phyloP scores from a whole-genome alignment of 208 protist species.

The Acanthamoeba sp. region DNA sequence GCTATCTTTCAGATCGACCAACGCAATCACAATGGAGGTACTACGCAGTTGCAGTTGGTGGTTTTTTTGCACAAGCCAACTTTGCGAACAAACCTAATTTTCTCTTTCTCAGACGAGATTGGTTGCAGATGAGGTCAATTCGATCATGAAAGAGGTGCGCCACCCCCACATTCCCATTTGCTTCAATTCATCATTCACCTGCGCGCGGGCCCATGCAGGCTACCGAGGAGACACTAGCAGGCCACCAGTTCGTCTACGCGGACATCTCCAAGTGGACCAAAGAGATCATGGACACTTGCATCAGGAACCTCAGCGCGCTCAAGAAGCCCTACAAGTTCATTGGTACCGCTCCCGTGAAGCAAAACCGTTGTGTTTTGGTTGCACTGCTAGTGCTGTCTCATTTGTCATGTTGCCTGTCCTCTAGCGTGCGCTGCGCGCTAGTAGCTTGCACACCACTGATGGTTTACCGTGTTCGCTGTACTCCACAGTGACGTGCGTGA shows the following conservation, averaged over 20 bases:
- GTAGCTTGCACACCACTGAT: background rate
- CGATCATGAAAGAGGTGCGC: slow-evolving; percentile 4
- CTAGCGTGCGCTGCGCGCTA: too few relatives aligned
- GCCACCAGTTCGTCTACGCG: slow-evolving; percentile 83
- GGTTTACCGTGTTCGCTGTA: background rate
- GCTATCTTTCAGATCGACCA: too few relatives aligned
- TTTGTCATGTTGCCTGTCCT: slow-evolving; percentile 7
- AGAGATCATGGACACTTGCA: slow-evolving; percentile 86
- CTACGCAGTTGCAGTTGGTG: background rate
- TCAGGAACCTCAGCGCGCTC: slow-evolving; percentile 86
- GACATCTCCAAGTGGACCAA: slow-evolving; percentile 88
- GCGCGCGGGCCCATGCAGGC: slow-evolving; percentile 27
- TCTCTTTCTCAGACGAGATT: background rate
- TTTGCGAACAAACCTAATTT: background rate
- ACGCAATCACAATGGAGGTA: too few relatives aligned
- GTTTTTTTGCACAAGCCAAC: background rate
- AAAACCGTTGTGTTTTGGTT: slow-evolving; percentile 16
- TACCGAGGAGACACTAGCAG: slow-evolving; percentile 80
- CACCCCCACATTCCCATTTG: background rate
- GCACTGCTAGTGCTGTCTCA: background rate
- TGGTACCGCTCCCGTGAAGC: slow-evolving; percentile 79
- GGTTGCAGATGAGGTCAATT: background rate
- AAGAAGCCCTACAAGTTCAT: slow-evolving; percentile 90
- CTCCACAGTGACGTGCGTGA: slow-evolving; percentile 87
- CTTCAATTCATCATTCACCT: background rate